Conservation (phyloP, 2,329 filamentous ascomycete genomes). For the Fusarium nisikadoi region DNA sequence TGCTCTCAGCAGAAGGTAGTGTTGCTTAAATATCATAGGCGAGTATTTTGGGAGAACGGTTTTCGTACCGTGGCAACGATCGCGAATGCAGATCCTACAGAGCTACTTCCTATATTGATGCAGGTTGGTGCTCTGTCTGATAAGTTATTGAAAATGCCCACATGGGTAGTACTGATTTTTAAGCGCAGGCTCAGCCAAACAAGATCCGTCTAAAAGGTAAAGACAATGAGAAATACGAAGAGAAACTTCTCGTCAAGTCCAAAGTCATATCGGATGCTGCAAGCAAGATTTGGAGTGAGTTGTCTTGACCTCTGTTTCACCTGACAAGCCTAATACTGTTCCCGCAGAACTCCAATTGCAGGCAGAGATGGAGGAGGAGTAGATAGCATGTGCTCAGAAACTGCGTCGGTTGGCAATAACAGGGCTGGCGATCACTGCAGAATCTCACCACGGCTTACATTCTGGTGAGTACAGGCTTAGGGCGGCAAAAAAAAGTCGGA, state of each 20-base stretch:
- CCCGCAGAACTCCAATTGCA: slow-evolving; percentile 61
- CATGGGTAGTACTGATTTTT: not conserved
- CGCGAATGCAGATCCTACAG: slow-evolving; percentile 74
- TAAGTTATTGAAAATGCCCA: not conserved
- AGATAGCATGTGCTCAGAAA: slow-evolving; percentile 31
- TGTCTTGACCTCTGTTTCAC: not conserved
- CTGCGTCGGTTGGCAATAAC: not conserved
- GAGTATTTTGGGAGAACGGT: slow-evolving; percentile 80
- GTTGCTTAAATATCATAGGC: slow-evolving; percentile 39
- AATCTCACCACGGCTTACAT: not conserved
- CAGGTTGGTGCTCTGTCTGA: slow-evolving; percentile 60
- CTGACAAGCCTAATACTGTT: slow-evolving; percentile 4
- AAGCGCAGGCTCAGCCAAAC: slow-evolving; percentile 70
- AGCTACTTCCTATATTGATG: slow-evolving; percentile 77
- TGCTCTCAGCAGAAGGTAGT: not conserved
- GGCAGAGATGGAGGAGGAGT: slow-evolving; percentile 60
- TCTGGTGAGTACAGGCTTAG: slow-evolving; percentile 10
- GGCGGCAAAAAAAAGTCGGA: slow-evolving; percentile 18
- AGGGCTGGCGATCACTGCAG: not conserved
- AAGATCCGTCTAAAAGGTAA: slow-evolving; percentile 66
- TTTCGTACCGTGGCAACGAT: slow-evolving; percentile 74
- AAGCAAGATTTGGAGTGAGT: slow-evolving; percentile 74
- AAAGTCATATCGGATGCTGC: slow-evolving; percentile 75
- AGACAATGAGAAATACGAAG: slow-evolving; percentile 68
- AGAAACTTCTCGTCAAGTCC: slow-evolving; percentile 74